These are phyloP conservation scores for Rhizophora mangle DNA, from an alignment of 345 rosid species.

Conservation along the genomic window DNA sequence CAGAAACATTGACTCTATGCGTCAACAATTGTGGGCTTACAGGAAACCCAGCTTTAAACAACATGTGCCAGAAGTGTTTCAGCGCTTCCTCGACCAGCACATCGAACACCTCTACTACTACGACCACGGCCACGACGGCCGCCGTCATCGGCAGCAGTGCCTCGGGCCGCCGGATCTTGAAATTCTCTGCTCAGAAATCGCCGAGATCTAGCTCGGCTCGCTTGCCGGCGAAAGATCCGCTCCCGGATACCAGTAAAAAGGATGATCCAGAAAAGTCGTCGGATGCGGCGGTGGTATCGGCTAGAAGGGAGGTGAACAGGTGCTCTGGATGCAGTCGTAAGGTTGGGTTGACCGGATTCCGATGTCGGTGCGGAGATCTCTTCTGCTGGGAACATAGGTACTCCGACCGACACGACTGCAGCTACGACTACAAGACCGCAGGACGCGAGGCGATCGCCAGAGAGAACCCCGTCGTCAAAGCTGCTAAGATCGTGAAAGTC, in stretches of 20 bases:
- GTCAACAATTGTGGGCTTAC: slow-evolving; percentile 80
- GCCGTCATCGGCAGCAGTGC: not conserved
- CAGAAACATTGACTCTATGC: slow-evolving; percentile 67
- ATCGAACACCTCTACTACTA: not conserved
- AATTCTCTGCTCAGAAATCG: slow-evolving; percentile 38
- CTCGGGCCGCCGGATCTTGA: slow-evolving; percentile 37
- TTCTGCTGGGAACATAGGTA: slow-evolving; percentile 93
- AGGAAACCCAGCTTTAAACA: slow-evolving; percentile 85
- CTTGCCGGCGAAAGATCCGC: slow-evolving; percentile 17
- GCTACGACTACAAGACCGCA: slow-evolving; percentile 83
- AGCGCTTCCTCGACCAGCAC: slow-evolving; percentile 49
- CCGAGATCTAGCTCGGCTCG: slow-evolving; percentile 53
- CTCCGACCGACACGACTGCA: slow-evolving; percentile 91
- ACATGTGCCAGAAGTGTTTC: slow-evolving; percentile 97
- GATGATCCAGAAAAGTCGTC: slow-evolving; percentile 9
- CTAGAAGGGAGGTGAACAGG: slow-evolving; percentile 66
- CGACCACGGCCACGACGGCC: not conserved
- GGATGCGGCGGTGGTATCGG: slow-evolving; percentile 26
- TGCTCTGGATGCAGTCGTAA: slow-evolving; percentile 82
- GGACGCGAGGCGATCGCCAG: slow-evolving; percentile 93
- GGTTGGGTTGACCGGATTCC: slow-evolving; percentile 94
- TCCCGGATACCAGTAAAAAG: not conserved
- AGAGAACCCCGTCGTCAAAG: slow-evolving; percentile 92
- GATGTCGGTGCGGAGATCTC: slow-evolving; percentile 94
- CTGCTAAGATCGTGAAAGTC: slow-evolving; percentile 90